Evolutionary conservation across 768 basidiomycete species (phyloP), one percentile per base, ranked within the genome.

Genomic region (Calocera viscosa): DNA sequence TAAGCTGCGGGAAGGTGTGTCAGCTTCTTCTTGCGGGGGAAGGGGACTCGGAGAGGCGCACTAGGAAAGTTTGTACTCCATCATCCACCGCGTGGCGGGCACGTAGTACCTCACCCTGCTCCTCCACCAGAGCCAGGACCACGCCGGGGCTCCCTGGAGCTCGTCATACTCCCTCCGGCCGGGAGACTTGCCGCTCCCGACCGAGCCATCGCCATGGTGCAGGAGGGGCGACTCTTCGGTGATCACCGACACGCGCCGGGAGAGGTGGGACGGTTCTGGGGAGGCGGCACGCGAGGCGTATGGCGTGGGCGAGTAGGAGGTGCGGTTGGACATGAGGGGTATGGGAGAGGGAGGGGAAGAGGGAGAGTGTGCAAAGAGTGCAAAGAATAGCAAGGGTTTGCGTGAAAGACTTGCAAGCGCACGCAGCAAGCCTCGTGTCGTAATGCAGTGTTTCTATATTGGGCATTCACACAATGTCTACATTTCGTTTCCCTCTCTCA

Each of bases 1-100:
- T 0, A 92, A 79, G n/a, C 91, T 71, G 75, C 94, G 91, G 22
- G 86, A 86, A 11, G 49, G 24, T 14, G 49, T 11, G 49, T 26
- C 10, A 26, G n/a, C n/a, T n/a, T n/a, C n/a, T n/a, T n/a, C n/a
- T n/a, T n/a, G n/a, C 14, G 49, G 24, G 30, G 10, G 11, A 30
- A 76, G 64, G 26, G 38, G 47, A n/a, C 17, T 24, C 30, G 26
- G 63, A 24, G 1, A 43, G 41, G 19, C 75, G 65, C 43, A 76
- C 72, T 71, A 65, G 1, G 70, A 68, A 69, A 71, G 72, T 35
- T 67, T 71, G 69, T 77, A 77, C 38, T 77, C 72, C 8, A 74
- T 73, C 43, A 77, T 64, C 76, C 76, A 77, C 8, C 74, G 73
- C 12, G 72, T 73, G 24, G 74, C 71, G 69, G 73, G 49, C 2